phyloP scores from a whole-genome alignment of 371 early-diverging fungal genomes.

The Zychaea mexicana region DNA sequence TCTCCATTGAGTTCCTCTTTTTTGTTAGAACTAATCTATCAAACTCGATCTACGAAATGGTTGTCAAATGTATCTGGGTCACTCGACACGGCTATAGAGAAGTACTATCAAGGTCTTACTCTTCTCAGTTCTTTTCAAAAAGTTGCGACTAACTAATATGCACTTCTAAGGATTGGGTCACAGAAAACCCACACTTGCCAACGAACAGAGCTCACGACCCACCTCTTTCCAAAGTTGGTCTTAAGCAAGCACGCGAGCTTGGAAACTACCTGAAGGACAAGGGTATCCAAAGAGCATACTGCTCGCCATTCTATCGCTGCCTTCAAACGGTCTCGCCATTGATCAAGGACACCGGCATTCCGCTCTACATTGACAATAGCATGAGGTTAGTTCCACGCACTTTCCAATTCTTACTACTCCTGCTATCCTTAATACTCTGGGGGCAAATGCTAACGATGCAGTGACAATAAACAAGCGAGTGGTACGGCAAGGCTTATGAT shows the following conservation, averaged over 20 bases:
- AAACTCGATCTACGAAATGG: slow-evolving; percentile 6
- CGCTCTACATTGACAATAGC: slow-evolving; percentile 32
- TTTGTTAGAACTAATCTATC: too few relatives aligned
- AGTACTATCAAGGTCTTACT: background rate
- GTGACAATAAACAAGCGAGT: slow-evolving; percentile 25
- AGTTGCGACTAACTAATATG: too few relatives aligned
- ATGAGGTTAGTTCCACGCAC: slow-evolving; percentile 29
- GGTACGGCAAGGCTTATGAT: slow-evolving; percentile 35
- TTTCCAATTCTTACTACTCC: background rate
- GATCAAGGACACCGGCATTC: slow-evolving; percentile 17
- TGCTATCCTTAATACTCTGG: too few relatives aligned
- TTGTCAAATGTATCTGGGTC: slow-evolving; percentile 34
- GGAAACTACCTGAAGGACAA: slow-evolving; percentile 29
- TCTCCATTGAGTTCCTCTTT: background rate
- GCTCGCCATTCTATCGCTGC: slow-evolving; percentile 42
- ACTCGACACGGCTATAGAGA: slow-evolving; percentile 42
- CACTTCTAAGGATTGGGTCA: slow-evolving; percentile 44
- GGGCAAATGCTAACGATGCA: background rate
- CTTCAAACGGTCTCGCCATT: slow-evolving; percentile 38
- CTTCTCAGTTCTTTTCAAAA: too few relatives aligned
- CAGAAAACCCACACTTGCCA: slow-evolving; percentile 23
- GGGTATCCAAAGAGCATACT: slow-evolving; percentile 30
- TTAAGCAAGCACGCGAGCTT: slow-evolving; percentile 34
- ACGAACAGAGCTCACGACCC: slow-evolving; percentile 32
- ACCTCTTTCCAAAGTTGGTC: slow-evolving; percentile 32